Evolutionary conservation across 495 filamentous ascomycete genomes (phyloP).

Genomic region (Penicillium roqueforti): DNA sequence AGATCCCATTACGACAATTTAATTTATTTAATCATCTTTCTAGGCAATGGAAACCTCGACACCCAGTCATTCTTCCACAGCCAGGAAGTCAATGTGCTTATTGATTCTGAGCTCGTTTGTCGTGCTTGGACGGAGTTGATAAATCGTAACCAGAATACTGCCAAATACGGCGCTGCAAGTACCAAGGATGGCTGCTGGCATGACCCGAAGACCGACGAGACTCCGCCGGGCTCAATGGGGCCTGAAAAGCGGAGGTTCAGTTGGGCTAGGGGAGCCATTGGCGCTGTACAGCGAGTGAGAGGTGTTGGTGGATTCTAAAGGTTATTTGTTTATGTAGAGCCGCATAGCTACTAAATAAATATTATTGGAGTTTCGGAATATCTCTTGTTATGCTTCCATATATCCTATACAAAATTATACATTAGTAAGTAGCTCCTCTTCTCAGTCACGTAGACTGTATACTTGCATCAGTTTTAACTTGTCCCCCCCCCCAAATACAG

Average conservation of each 20-base stretch:
- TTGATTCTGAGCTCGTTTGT: constrained; percentile 60
- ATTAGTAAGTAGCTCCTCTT: too few relatives aligned
- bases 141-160: constrained; percentile 67
- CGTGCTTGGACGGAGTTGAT: constrained; percentile 58
- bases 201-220: constrained; percentile 49
- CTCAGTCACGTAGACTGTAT: too few relatives aligned
- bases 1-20: background rate
- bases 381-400: too few relatives aligned
- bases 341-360: too few relatives aligned
- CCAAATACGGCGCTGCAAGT: constrained; percentile 53
- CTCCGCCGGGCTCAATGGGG: constrained; percentile 57
- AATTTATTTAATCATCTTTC: background rate
- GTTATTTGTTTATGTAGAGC: background rate
- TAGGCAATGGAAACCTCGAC: constrained; percentile 72
- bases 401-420: too few relatives aligned
- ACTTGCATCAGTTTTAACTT: too few relatives aligned
- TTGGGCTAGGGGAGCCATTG: constrained; percentile 59
- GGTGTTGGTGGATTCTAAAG: constrained; percentile 55
- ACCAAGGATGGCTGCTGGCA: constrained; percentile 50
- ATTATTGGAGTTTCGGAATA: too few relatives aligned
- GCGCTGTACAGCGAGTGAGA: constrained; percentile 57
- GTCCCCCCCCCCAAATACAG: too few relatives aligned
- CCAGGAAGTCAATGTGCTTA: constrained; percentile 71
- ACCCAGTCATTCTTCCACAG: constrained; percentile 77
- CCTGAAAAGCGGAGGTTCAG: constrained; percentile 53